Evolutionary conservation across 139 green algal genomes (phyloP).

Genomic region (Tetradesmus lagerheimii): DNA sequence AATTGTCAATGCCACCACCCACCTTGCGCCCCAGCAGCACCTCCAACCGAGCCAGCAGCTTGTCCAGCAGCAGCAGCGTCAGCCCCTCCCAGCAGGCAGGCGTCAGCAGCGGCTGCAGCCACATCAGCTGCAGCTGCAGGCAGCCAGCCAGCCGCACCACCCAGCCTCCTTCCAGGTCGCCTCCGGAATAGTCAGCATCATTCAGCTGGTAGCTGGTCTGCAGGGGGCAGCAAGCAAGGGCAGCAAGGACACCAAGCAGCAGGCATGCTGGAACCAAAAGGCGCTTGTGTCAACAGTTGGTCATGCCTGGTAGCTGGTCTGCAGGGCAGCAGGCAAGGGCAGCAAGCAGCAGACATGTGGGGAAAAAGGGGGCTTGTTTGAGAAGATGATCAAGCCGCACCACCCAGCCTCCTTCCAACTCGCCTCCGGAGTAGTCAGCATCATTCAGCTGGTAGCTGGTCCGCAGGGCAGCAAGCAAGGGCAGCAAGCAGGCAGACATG

Average conservation of each 20-base stretch:
- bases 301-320: slow-evolving; percentile 83
- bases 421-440: slow-evolving; percentile 75
- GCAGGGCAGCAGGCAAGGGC: background rate
- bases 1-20: background rate
- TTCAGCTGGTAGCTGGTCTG: slow-evolving; percentile 81
- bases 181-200: slow-evolving; percentile 80
- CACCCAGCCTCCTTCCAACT: slow-evolving; percentile 83
- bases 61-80: slow-evolving; percentile 81
- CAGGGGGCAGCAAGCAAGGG: background rate
- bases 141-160: slow-evolving; percentile 73
- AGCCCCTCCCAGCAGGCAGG: slow-evolving; percentile 68
- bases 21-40: slow-evolving; percentile 54
- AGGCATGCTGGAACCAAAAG: background rate
- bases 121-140: slow-evolving; percentile 67
- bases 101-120: slow-evolving; percentile 72
- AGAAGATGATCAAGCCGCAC: slow-evolving; percentile 73
- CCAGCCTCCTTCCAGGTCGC: slow-evolving; percentile 82
- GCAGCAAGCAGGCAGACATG: background rate
- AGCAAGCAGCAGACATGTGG: background rate
- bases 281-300: slow-evolving; percentile 48
- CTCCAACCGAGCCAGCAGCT: slow-evolving; percentile 81
- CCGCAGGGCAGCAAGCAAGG: slow-evolving; percentile 26
- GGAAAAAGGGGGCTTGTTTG: background rate
- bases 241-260: background rate
- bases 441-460: slow-evolving; percentile 84